A percentile compares a stretch with the other conserved stretches of the same genome.
Evolutionary conservation across 2,329 filamentous ascomycete genomes (phyloP).

Genomic region (Didymosphaeria variabile): DNA sequence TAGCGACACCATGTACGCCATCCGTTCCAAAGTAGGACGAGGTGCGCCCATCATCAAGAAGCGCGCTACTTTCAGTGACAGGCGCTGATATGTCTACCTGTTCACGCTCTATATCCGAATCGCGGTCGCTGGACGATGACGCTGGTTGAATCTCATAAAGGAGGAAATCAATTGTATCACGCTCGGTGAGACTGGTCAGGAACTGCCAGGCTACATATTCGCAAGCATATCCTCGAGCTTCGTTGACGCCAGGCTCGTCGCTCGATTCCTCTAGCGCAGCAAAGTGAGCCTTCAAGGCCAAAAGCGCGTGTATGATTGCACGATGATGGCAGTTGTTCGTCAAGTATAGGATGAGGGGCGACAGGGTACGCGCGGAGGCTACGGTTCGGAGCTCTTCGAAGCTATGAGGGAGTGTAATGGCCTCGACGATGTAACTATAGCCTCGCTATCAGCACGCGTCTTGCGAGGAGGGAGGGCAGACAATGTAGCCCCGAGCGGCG

Average conservation of each 20-base stretch:
- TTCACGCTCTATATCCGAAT: constrained; percentile 21
- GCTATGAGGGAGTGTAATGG: constrained; percentile 70
- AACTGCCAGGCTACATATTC: constrained; percentile 86
- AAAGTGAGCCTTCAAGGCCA: constrained; percentile 82
- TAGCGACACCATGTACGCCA: constrained; percentile 23
- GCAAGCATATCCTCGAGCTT: constrained; percentile 76
- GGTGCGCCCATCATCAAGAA: constrained; percentile 27
- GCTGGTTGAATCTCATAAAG: constrained; percentile 72
- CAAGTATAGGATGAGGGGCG: constrained; percentile 72
- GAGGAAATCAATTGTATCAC: constrained; percentile 77
- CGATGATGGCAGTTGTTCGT: constrained; percentile 71
- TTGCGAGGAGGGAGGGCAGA: background rate
- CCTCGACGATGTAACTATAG: constrained; percentile 59
- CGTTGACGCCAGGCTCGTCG: constrained; percentile 70
- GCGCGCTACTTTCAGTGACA: constrained; percentile 36
- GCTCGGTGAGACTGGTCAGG: constrained; percentile 73
- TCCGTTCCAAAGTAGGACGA: constrained; percentile 41
- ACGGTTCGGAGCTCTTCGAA: constrained; percentile 79
- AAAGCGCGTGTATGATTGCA: constrained; percentile 74
- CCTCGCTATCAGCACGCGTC: constrained; percentile 23
- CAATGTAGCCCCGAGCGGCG: background rate
- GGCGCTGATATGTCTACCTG: constrained; percentile 9
- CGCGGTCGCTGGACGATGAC: constrained; percentile 23
- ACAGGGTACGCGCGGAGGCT: constrained; percentile 64
- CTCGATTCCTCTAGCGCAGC: constrained; percentile 65